phyloP scores from a whole-genome alignment of 306 rosid genomes.

The Castanea crenata region DNA sequence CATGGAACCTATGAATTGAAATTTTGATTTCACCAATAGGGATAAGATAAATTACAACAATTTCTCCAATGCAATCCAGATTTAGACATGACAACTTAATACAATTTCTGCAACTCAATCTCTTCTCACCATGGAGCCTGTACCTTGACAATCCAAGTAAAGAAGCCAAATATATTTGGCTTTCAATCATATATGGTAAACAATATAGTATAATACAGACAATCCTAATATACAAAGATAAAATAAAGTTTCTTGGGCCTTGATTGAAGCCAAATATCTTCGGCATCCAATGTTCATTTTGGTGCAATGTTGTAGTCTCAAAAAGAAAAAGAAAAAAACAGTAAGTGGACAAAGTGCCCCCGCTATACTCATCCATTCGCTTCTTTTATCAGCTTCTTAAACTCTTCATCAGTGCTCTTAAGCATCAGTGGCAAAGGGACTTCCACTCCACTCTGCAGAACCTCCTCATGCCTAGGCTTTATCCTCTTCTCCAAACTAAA shows the following conservation, averaged over 20 bases:
- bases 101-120: background rate
- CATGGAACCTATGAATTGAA: background rate
- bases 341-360: background rate
- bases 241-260: too few species aligned
- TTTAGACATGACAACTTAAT: background rate
- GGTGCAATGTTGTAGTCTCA: background rate
- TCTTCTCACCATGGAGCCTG: background rate
- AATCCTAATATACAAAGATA: too few species aligned
- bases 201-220: too few species aligned
- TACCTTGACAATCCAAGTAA: background rate
- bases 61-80: background rate
- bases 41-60: background rate
- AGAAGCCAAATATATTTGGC: background rate
- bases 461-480: conserved; percentile 71
- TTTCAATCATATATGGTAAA: background rate
- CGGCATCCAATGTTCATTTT: too few species aligned
- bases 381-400: conserved; percentile 41
- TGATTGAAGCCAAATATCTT: too few species aligned
- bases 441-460: conserved; percentile 43
- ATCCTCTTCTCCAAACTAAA: conserved; percentile 94
- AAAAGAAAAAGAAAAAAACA: background rate
- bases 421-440: conserved; percentile 72
- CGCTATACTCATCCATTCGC: conserved; percentile 4
- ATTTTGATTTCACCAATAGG: background rate
- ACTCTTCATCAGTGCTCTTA: conserved; percentile 75